These are phyloP conservation scores for Scenedesmus sp. DNA, from an alignment of 163 green algal species.

Conservation along the genomic window DNA sequence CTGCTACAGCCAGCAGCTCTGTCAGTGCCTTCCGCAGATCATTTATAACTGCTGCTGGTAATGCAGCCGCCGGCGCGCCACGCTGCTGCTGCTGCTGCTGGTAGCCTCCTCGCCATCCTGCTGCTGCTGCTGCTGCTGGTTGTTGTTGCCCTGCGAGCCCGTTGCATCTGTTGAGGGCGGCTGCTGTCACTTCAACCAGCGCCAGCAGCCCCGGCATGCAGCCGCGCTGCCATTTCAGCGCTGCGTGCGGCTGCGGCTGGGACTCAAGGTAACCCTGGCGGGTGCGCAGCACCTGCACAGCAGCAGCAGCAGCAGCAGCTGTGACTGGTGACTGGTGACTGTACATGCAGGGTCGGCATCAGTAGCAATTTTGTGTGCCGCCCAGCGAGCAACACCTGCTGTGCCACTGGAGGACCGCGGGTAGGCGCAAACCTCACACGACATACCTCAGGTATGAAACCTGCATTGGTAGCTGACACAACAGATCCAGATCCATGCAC, in stretches of 20 bases:
- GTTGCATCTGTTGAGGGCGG: neutral
- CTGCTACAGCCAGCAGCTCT: neutral
- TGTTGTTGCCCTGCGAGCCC: neutral
- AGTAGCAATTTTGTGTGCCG: too few species aligned
- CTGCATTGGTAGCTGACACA: neutral
- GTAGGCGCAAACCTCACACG: too few species aligned
- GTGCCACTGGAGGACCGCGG: too few species aligned
- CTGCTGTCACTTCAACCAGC: neutral
- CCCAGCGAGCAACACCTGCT: too few species aligned
- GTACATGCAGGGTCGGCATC: too few species aligned
- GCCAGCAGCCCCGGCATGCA: constrained; percentile 34
- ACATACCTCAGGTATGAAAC: neutral
- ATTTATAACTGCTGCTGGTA: neutral
- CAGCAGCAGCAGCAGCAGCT: neutral
- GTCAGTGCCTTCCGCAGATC: neutral
- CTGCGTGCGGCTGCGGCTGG: neutral
- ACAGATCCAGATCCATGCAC: neutral
- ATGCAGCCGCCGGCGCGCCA: neutral
- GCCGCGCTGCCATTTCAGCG: constrained; percentile 40
- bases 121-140: neutral
- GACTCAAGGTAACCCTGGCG: constrained; percentile 19
- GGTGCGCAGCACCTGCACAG: constrained; percentile 30
- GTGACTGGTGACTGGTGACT: neutral
- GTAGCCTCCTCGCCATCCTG: neutral
- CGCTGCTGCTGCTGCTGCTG: neutral